Evolutionary conservation across 2,329 filamentous ascomycete species (phyloP).

Genomic region (Calonectria henricotiae): DNA sequence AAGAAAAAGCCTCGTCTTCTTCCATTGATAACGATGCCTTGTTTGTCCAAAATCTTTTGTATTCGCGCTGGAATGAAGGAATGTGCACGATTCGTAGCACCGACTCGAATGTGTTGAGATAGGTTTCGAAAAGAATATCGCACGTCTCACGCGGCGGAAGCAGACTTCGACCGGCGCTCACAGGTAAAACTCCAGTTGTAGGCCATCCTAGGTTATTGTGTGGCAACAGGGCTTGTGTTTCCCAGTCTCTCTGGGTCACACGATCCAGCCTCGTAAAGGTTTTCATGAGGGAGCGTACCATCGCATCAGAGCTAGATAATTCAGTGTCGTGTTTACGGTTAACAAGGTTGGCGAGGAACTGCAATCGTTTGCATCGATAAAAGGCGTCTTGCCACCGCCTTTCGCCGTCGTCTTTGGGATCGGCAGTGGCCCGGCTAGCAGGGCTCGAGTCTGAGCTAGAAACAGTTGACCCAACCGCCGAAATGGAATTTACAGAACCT

Average conservation of each 20-base stretch:
- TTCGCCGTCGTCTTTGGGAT: neutral
- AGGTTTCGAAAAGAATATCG: constrained; percentile 64
- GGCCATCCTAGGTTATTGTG: constrained; percentile 27
- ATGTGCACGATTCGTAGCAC: constrained; percentile 70
- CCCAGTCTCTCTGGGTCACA: constrained; percentile 19
- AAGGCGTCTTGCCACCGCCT: constrained; percentile 29
- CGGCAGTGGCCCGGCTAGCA: neutral
- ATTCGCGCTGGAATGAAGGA: constrained; percentile 67
- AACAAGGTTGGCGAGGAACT: constrained; percentile 20
- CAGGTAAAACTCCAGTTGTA: neutral
- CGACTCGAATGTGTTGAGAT: constrained; percentile 68
- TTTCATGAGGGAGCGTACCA: constrained; percentile 29
- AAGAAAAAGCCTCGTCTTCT: constrained; percentile 30
- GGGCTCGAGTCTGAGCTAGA: constrained; percentile 13
- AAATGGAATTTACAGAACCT: constrained; percentile 1
- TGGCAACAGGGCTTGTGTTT: constrained; percentile 21
- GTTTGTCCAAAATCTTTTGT: constrained; percentile 61
- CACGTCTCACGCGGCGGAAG: constrained; percentile 51
- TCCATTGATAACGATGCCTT: constrained; percentile 59
- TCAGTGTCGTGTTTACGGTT: constrained; percentile 14
- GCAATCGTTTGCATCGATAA: constrained; percentile 23
- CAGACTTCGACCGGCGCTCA: constrained; percentile 19
- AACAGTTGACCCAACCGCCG: neutral
- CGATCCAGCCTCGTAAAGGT: constrained; percentile 21
- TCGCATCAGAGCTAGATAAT: neutral